Base-by-base conservation (phyloP, 2,329 filamentous ascomycete species). In the Dothistroma septosporum region DNA sequence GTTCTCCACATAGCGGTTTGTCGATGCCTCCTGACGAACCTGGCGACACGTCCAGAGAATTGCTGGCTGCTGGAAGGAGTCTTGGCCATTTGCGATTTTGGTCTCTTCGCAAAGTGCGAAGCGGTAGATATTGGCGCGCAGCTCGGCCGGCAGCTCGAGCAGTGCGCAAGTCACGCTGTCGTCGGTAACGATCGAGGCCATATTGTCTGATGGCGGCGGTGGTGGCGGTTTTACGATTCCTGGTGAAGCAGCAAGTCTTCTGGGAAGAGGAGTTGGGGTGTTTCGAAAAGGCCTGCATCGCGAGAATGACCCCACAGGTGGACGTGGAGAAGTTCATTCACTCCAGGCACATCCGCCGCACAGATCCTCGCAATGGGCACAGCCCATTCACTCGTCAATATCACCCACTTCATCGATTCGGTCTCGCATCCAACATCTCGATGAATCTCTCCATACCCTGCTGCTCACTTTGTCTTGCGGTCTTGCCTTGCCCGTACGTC, bases 1-100 rank as follows among this genome's bases (percentile, higher is more conserved):
- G 61, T 81, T 80, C 63, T 79, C 75, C 19, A 76, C 73, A 57
- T 81, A 81, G 2, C 81, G 69, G 31, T 81, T 71, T 24, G 68
- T 75, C 47, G 75, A 74, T 21, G 72, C 78, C 71, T 81, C 79
- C 22, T 74, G 24, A 58, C 59, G 56, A 12, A 81, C 71, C n/a
- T 75, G 67, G 52, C 71, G 75, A 68, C 77, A 80, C 4, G 76
- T 78, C 24, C 75, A 70, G 28, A 82, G 71, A 37, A 82, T 74
- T 10, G 75, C 75, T 1, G 75, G 73, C 35, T 66, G 60, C 49
- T 80, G 74, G 44, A 55, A 35, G 49, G 72, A 70, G 10, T 55
- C 37, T 3, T 71, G 69, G 8, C 61, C 41, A 47, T 79, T 76
- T 52, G 70, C 64, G 24, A 80, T 63, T 14, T 60, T 58, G 16